Percentiles rank a stretch among this genome's conserved stretches.
Conservation (phyloP, 2,329 filamentous ascomycete genomes). For the Fusarium pseudograminearum region DNA sequence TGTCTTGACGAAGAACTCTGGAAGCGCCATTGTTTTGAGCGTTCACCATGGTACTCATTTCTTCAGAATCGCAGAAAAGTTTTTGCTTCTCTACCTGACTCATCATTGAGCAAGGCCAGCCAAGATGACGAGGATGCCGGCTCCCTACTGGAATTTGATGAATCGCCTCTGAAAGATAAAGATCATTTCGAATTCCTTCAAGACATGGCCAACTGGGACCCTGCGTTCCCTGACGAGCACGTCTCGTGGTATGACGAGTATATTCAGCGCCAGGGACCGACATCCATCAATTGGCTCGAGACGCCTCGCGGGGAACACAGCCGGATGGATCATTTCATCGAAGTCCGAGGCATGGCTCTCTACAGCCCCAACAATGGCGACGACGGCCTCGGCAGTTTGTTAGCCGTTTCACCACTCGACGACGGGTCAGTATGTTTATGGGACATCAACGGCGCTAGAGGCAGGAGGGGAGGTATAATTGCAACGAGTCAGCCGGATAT, state of each 20-base stretch:
- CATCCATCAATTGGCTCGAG: conserved; percentile 83
- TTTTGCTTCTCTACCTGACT: conserved; percentile 44
- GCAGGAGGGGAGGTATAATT: conserved; percentile 70
- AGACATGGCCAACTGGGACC: conserved; percentile 85
- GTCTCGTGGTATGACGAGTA: conserved; percentile 92
- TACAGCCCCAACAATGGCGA: conserved; percentile 67
- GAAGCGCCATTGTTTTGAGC: conserved; percentile 79
- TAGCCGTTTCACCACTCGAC: conserved; percentile 82
- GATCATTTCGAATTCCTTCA: conserved; percentile 53
- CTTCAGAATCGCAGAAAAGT: conserved; percentile 60
- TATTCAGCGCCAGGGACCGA: conserved; percentile 80
- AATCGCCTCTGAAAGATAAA: conserved; percentile 18
- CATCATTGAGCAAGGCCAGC: conserved; percentile 16
- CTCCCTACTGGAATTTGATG: conserved; percentile 46
- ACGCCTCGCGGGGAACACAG: conserved; percentile 63
- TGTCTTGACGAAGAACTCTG: conserved; percentile 82
- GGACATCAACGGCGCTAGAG: conserved; percentile 73
- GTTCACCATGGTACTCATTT: conserved; percentile 74
- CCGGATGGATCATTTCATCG: conserved; percentile 62
- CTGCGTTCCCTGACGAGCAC: conserved; percentile 76
- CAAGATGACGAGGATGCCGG: conserved; percentile 10
- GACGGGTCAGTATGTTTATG: conserved; percentile 90
- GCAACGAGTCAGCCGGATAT: conserved; percentile 75
- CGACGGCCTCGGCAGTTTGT: conserved; percentile 57
- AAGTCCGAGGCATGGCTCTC: conserved; percentile 80